Percentiles rank a stretch among this genome's conserved stretches.
phyloP scores from a whole-genome alignment of 2,329 filamentous ascomycete genomes.

The Chlorencoelia australis region DNA sequence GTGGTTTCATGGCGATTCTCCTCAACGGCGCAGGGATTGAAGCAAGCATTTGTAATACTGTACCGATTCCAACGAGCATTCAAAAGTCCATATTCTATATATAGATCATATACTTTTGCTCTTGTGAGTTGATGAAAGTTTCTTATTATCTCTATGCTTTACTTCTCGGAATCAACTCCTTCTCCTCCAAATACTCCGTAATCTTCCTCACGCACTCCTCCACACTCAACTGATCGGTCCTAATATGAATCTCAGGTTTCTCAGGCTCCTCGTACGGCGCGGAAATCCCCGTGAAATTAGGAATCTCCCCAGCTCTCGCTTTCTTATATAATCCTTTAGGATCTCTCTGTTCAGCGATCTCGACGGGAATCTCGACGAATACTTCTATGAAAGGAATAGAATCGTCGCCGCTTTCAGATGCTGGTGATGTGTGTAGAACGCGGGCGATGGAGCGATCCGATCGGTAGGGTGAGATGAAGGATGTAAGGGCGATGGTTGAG shows the following conservation, averaged over 20 bases:
- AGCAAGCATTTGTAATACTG: conserved; percentile 15
- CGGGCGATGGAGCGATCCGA: conserved; percentile 78
- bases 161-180: conserved; percentile 44
- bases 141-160: conserved; percentile 7
- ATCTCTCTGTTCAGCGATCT: conserved; percentile 88
- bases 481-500: conserved; percentile 79
- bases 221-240: conserved; percentile 70
- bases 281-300: conserved; percentile 93
- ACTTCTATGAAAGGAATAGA: conserved; percentile 87
- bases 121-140: background rate
- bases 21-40: conserved; percentile 8
- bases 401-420: conserved; percentile 42
- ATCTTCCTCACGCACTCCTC: conserved; percentile 86
- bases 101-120: background rate
- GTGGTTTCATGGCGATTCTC: too few species aligned
- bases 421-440: conserved; percentile 57
- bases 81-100: conserved; percentile 1
- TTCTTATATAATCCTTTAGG: conserved; percentile 98
- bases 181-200: conserved; percentile 63
- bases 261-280: conserved; percentile 89
- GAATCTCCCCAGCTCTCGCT: conserved; percentile 85
- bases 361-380: conserved; percentile 81
- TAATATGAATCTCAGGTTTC: conserved; percentile 77
- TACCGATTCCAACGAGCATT: conserved; percentile 9
- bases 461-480: conserved; percentile 92